phyloP scores from a whole-genome alignment of 306 rosid species.

The Acacia acuminata region DNA sequence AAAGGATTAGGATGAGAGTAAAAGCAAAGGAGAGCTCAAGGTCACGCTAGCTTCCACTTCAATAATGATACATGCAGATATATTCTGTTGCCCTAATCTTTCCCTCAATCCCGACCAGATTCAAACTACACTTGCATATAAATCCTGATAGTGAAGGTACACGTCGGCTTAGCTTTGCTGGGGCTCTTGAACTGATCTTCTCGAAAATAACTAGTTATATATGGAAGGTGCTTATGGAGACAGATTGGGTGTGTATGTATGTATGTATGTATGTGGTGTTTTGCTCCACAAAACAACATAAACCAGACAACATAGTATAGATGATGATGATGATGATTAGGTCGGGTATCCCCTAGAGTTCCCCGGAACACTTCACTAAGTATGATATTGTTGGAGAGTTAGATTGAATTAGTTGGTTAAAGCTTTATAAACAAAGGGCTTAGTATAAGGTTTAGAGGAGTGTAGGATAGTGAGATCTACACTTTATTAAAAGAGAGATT shows the following conservation, averaged over 20 bases:
- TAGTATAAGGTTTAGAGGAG: too few relatives aligned
- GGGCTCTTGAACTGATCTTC: background rate
- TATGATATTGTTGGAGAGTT: background rate
- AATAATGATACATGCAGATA: background rate
- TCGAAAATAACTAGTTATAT: background rate
- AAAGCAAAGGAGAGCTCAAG: background rate
- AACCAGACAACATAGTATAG: background rate
- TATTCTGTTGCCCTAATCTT: background rate
- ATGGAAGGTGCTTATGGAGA: background rate
- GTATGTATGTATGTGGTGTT: background rate
- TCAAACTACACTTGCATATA: background rate
- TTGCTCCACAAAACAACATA: background rate
- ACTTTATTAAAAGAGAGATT: too few relatives aligned
- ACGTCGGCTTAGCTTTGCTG: background rate
- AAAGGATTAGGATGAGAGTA: background rate
- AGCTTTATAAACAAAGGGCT: too few relatives aligned
- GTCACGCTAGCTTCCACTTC: background rate
- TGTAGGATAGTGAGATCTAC: too few relatives aligned
- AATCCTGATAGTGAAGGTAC: background rate
- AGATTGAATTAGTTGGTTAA: too few relatives aligned
- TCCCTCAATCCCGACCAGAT: background rate
- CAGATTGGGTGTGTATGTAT: too few relatives aligned
- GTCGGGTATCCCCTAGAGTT: conserved; percentile 23
- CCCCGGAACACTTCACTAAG: background rate
- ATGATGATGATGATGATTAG: background rate